Conservation (phyloP, 2,329 filamentous ascomycete genomes). For the Fusarium pilosicola region DNA sequence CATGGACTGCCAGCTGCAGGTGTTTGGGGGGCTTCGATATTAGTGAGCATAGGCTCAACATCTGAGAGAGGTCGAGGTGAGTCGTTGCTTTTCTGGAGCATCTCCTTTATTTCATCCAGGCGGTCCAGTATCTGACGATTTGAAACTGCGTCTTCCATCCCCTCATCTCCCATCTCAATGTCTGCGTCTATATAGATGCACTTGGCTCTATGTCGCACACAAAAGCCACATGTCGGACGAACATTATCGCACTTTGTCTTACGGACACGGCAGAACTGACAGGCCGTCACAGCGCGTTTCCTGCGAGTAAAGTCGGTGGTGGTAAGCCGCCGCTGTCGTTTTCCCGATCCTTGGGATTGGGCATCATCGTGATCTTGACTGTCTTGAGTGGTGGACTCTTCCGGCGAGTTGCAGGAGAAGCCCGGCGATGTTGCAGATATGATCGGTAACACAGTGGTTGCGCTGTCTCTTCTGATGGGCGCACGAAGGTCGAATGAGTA, state of each 20-base stretch:
- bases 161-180: not conserved
- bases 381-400: not conserved
- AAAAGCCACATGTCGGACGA: slow-evolving; percentile 19
- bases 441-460: not conserved
- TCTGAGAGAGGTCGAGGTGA: not conserved
- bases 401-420: not conserved
- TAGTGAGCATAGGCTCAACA: not conserved
- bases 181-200: slow-evolving; percentile 6
- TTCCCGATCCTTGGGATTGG: not conserved
- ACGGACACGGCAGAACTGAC: slow-evolving; percentile 28
- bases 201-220: slow-evolving; percentile 12
- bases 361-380: not conserved
- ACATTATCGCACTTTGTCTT: slow-evolving; percentile 31
- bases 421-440: not conserved
- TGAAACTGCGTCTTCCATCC: not conserved
- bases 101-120: slow-evolving; percentile 12
- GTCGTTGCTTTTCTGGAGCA: not conserved
- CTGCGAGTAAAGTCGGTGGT: slow-evolving; percentile 12
- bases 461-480: not conserved
- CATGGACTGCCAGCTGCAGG: not conserved
- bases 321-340: not conserved
- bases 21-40: not conserved
- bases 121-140: slow-evolving; percentile 3
- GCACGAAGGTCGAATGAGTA: not conserved
- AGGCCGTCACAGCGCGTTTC: slow-evolving; percentile 19